Conservation (phyloP, 352 stramenopile species). For the Globisporangium yorkense region DNA sequence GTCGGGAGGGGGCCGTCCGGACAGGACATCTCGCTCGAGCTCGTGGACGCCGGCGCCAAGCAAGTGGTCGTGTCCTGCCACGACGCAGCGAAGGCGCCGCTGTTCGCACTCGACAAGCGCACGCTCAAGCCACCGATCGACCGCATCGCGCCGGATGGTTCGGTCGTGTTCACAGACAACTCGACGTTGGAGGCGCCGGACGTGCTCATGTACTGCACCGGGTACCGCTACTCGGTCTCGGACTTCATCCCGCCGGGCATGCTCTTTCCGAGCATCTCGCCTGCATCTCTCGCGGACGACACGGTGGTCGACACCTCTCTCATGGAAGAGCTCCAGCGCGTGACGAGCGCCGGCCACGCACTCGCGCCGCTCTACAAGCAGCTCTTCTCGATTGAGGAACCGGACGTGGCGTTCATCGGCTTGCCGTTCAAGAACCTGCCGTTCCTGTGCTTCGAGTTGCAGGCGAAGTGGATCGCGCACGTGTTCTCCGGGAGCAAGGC, state of each 20-base stretch:
- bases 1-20: slow-evolving; percentile 65
- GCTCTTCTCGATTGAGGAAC: slow-evolving; percentile 71
- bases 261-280: slow-evolving; percentile 31
- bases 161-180: slow-evolving; percentile 50
- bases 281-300: slow-evolving; percentile 8
- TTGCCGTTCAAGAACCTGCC: slow-evolving; percentile 72
- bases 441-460: slow-evolving; percentile 80
- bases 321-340: slow-evolving; percentile 25
- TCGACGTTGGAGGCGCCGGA: slow-evolving; percentile 41
- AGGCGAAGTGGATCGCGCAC: slow-evolving; percentile 56
- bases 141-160: slow-evolving; percentile 38
- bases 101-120: slow-evolving; percentile 26
- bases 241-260: slow-evolving; percentile 37
- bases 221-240: slow-evolving; percentile 63
- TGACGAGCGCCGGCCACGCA: slow-evolving; percentile 21
- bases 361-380: slow-evolving; percentile 76
- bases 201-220: slow-evolving; percentile 78
- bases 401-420: slow-evolving; percentile 63
- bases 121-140: slow-evolving; percentile 54
- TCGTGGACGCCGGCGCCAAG: slow-evolving; percentile 27
- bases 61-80: slow-evolving; percentile 58
- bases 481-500: slow-evolving; percentile 36
- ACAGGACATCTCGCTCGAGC: slow-evolving; percentile 76
- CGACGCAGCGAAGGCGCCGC: slow-evolving; percentile 26
- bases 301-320: slow-evolving; percentile 16